These are phyloP conservation scores for Drosera spatulata DNA, from an alignment of 179 eudicot genomes.

Conservation along the genomic window DNA sequence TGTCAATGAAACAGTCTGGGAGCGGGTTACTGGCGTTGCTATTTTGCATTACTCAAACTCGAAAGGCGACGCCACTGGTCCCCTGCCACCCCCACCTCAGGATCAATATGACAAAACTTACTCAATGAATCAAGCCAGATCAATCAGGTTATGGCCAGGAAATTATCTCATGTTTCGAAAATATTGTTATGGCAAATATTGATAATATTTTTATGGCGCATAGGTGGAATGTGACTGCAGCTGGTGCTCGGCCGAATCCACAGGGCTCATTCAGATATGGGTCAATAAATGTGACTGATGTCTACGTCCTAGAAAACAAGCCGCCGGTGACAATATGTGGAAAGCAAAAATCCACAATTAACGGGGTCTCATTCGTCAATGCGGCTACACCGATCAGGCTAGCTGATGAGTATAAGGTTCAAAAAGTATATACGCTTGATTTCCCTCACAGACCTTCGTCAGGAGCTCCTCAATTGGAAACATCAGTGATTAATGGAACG, in stretches of 20 bases:
- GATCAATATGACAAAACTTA: conserved; percentile 48
- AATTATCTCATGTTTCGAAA: background rate
- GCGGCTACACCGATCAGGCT: conserved; percentile 83
- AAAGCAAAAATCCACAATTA: conserved; percentile 48
- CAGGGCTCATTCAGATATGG: no score
- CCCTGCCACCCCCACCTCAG: conserved; percentile 57
- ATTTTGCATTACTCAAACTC: conserved; percentile 50
- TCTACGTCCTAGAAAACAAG: conserved; percentile 54
- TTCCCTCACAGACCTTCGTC: conserved; percentile 63
- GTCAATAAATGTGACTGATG: no score
- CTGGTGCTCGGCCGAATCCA: conserved; percentile 95
- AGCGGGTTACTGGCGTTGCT: conserved; percentile 50
- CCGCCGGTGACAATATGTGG: conserved; percentile 59
- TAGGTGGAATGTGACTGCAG: conserved; percentile 91
- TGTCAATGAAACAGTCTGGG: conserved; percentile 47
- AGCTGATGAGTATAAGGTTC: conserved; percentile 59
- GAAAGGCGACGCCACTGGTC: conserved; percentile 55
- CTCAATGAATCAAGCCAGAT: conserved; percentile 64
- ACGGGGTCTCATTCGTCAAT: conserved; percentile 71
- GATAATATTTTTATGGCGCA: conserved; percentile 8
- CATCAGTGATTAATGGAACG: conserved; percentile 77
- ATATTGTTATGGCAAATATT: no score
- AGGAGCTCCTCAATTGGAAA: conserved; percentile 50
- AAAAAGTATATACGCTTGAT: conserved; percentile 66
- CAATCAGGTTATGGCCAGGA: conserved; percentile 35